Evolutionary conservation across 2,329 filamentous ascomycete genomes (phyloP), one percentile per base, ranked within the genome.

Genomic region (Penicillium sp.): DNA sequence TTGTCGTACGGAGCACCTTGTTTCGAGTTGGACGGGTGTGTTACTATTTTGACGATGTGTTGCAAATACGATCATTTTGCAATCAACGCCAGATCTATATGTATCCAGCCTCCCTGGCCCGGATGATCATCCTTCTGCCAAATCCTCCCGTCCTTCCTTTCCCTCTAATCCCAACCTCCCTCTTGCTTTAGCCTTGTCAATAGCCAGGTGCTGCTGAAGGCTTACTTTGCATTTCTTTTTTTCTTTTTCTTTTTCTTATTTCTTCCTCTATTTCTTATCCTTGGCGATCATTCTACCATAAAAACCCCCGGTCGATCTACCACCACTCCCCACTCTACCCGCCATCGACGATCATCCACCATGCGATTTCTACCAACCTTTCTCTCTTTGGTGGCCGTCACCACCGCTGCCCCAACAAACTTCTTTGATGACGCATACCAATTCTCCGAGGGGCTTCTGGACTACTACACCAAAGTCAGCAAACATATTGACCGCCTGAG

Each of bases 391-490:
- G 65, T 67, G 42, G 67, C 69, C 39, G 62, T 63, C 34, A 67
- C 72, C 18, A 54, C 67, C 50, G 72, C 73, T 33, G 72, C 71
- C 34, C 74, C 75, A 13, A 59, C 70, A 23, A 61, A 56, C 36
- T 56, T 69, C 54, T 65, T 71, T 29, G 59, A 70, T 43, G 53
- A 67, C 45, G 64, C 66, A 44, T 73, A 73, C 52, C 66, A 72
- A 45, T 77, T 72, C 66, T 72, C 75, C n/a, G 63, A 74, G 11
- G 70, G 73, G 11, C 64, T 77, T 37, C 70, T 71, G 18, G 70
- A 71, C 36, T 78, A 73, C 58, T 74, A 75, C 34, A 65, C 70
- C 23, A 68, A 66, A 55, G 71, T 78, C 16, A 73, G 74, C 60
- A 58, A 70, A 49, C 66, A 75, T 39, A 77, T 79, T 51, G 59